These are phyloP conservation scores for Colletotrichum sp. DNA, from an alignment of 2,329 filamentous ascomycete genomes.

Conservation along the genomic window DNA sequence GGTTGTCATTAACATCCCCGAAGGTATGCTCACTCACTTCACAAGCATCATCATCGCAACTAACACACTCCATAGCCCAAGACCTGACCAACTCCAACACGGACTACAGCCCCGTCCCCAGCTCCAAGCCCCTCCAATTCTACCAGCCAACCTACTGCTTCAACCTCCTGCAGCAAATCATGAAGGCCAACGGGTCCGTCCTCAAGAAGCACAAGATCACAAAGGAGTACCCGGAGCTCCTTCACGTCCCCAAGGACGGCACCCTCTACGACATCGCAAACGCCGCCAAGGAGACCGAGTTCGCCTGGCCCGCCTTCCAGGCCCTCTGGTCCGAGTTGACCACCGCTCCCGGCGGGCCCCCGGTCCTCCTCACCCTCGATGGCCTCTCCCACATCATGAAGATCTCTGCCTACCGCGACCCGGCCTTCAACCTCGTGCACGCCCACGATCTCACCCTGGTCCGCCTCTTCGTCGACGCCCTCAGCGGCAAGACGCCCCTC, in stretches of 20 bases:
- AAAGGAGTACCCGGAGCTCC: conserved; percentile 53
- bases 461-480: conserved; percentile 73
- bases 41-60: not conserved
- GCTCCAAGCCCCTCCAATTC: conserved; percentile 65
- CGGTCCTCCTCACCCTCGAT: conserved; percentile 79
- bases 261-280: conserved; percentile 73
- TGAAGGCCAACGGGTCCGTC: conserved; percentile 72
- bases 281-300: conserved; percentile 75
- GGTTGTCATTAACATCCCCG: conserved; percentile 88
- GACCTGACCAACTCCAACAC: conserved; percentile 83
- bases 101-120: conserved; percentile 75
- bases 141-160: conserved; percentile 80
- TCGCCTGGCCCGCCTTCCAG: conserved; percentile 80
- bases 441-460: conserved; percentile 83
- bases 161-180: conserved; percentile 74
- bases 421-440: conserved; percentile 78
- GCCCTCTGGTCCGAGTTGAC: conserved; percentile 82
- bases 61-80: conserved; percentile 60
- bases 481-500: conserved; percentile 63
- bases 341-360: conserved; percentile 51
- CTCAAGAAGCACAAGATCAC: conserved; percentile 57
- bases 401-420: conserved; percentile 74
- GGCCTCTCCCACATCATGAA: conserved; percentile 83
- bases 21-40: conserved; percentile 63
- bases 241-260: conserved; percentile 64